phyloP scores from a whole-genome alignment of 2,329 filamentous ascomycete species.

The Colletotrichum neosansevieriae region DNA sequence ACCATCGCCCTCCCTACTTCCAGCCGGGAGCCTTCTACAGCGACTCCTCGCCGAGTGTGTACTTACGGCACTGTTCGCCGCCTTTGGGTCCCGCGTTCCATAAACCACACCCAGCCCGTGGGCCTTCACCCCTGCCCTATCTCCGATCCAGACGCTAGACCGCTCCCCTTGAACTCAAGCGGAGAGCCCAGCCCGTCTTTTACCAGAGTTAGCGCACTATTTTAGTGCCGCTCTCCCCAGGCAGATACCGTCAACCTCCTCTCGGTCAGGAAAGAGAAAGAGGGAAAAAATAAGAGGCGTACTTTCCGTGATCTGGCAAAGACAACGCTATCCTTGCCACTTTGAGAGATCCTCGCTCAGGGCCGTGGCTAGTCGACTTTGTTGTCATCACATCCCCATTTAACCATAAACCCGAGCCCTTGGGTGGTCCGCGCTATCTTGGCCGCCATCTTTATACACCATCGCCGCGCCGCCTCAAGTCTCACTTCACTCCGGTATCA shows the following conservation, averaged over 20 bases:
- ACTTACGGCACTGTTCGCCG: slow-evolving; percentile 38
- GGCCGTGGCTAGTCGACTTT: slow-evolving; percentile 41
- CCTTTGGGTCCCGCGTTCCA: slow-evolving; percentile 32
- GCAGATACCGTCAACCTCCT: slow-evolving; percentile 35
- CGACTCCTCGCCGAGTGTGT: slow-evolving; percentile 19
- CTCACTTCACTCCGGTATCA: slow-evolving; percentile 38
- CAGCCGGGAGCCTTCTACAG: slow-evolving; percentile 1
- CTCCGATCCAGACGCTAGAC: slow-evolving; percentile 42
- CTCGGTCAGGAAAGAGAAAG: slow-evolving; percentile 30
- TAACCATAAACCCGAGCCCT: slow-evolving; percentile 42
- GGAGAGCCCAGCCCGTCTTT: slow-evolving; percentile 42
- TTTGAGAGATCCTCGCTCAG: slow-evolving; percentile 42
- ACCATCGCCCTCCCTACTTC: slow-evolving; percentile 22
- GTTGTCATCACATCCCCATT: slow-evolving; percentile 43
- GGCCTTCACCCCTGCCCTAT: slow-evolving; percentile 36
- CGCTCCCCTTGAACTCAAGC: slow-evolving; percentile 40
- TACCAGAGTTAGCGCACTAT: slow-evolving; percentile 41
- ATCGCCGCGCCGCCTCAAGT: slow-evolving; percentile 42
- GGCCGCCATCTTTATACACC: slow-evolving; percentile 43
- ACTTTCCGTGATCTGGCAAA: slow-evolving; percentile 41
- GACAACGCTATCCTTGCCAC: slow-evolving; percentile 42
- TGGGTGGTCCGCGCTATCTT: slow-evolving; percentile 42
- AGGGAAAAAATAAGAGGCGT: slow-evolving; percentile 35
- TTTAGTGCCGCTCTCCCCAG: slow-evolving; percentile 43
- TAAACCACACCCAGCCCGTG: slow-evolving; percentile 34